Percentiles rank a stretch among this genome's conserved stretches.
Conservation (phyloP, 495 filamentous ascomycete species). For the Penicillium robsamsonii region DNA sequence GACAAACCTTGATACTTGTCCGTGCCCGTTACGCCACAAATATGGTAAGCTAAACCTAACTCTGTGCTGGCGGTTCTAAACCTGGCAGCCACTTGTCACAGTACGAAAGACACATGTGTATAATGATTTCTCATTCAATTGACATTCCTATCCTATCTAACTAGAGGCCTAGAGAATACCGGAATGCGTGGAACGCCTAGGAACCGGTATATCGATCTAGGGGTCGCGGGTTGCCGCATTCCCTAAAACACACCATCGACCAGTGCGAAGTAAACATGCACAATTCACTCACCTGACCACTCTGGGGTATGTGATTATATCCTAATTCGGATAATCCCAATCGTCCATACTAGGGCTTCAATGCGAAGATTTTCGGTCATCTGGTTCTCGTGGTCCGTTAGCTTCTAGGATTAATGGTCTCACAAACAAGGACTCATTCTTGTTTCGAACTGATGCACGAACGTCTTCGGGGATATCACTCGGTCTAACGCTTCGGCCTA, state of each 20-base stretch:
- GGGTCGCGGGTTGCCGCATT: slow-evolving; percentile 11
- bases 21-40: slow-evolving; percentile 13
- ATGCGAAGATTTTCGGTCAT: neutral
- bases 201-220: neutral
- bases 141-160: slow-evolving; percentile 9
- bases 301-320: slow-evolving; percentile 2
- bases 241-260: slow-evolving; percentile 1
- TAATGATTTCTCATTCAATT: slow-evolving; percentile 2
- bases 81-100: neutral
- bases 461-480: neutral
- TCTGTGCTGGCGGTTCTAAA: slow-evolving; percentile 1
- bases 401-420: neutral
- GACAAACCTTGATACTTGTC: neutral
- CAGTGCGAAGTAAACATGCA: neutral
- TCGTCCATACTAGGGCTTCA: neutral
- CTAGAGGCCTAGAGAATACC: neutral
- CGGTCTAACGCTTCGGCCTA: slow-evolving; percentile 6
- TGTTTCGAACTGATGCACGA: slow-evolving; percentile 6
- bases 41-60: slow-evolving; percentile 6
- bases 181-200: slow-evolving; percentile 11
- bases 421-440: slow-evolving; percentile 7
- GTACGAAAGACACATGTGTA: slow-evolving; percentile 1
- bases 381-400: neutral
- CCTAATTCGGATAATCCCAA: neutral
- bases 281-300: neutral